Evolutionary conservation across 2,329 filamentous ascomycete species (phyloP), one percentile per base, ranked within the genome.

Genomic region (Chalara sp.): DNA sequence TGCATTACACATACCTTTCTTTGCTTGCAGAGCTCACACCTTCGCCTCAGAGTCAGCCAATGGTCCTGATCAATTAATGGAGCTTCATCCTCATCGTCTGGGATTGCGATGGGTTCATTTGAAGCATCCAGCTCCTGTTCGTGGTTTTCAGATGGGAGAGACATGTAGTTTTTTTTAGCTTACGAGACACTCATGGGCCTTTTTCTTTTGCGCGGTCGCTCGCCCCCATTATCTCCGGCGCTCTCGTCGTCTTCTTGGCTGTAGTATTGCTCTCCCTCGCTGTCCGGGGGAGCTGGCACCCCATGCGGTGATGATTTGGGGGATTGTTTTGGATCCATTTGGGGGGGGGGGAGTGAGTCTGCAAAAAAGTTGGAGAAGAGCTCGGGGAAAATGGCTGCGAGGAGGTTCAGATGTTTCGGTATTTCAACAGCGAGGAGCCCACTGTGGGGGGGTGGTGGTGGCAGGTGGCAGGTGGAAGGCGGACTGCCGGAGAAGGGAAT

Each of bases 1-100:
- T 21, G 21, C 21, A 37, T 37, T 8, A 8, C n/a, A n/a, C 67
- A 50, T 69, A 89, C 86, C 75, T 91, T 92, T 71, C 87, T 75
- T 67, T 87, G 83, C 69, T 91, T 90, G 72, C 87, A 89, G 47
- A 87, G 76, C 69, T 91, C 87, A 64, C 87, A 85, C 62, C 82
- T 85, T 67, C 59, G 63, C 53, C 63, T 58, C 51, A 63, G 53
- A 32, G 60, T 66, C 53, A 66, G 64, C 63, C 56, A 63, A 58
- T 54, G 53, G 41, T 59, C 56, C 47, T 54, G 44, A 35, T 57
- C 50, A 47, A 50, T 45, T 33, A 50, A 45, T 33, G n/a, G 40
- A 53, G 40, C 30, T 42, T 53, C 49, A 31, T 58, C 54, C 47
- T 55, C 54, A 30, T 35, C 28, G 31, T 57, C 58, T 37, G 35